Conservation (phyloP, 2,329 filamentous ascomycete genomes). For the Aspergillus sp. region DNA sequence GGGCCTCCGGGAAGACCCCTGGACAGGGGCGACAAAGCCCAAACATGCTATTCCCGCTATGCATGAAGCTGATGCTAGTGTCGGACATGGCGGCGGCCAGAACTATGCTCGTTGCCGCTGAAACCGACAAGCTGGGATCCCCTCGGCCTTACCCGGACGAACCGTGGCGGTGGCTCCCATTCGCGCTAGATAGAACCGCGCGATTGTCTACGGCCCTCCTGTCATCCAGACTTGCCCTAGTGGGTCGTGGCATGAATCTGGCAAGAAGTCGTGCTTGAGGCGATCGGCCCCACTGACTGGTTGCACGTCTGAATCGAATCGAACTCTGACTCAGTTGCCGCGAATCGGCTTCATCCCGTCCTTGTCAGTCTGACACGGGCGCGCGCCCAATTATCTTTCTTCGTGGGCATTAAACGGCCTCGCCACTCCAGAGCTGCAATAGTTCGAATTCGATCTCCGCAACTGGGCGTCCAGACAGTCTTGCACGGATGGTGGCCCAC, state of each 20-base stretch:
- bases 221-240: neutral
- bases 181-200: neutral
- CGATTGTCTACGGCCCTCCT: neutral
- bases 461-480: constrained; percentile 32
- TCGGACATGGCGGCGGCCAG: neutral
- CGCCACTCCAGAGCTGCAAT: constrained; percentile 34
- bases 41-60: constrained; percentile 1
- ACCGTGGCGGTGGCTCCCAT: neutral
- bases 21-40: neutral
- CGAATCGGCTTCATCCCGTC: neutral
- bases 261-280: neutral
- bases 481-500: constrained; percentile 31
- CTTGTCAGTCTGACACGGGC: neutral
- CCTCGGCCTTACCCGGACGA: constrained; percentile 2
- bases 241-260: constrained; percentile 8
- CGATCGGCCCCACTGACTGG: constrained; percentile 7
- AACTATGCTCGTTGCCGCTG: neutral
- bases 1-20: neutral
- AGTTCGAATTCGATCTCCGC: constrained; percentile 38
- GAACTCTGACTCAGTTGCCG: constrained; percentile 8
- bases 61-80: constrained; percentile 2
- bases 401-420: constrained; percentile 18
- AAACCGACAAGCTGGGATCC: neutral
- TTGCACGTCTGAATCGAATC: constrained; percentile 7
- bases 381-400: constrained; percentile 9